A percentile compares a stretch with the other conserved stretches of the same genome.
These are phyloP conservation scores for Saitozyma podzolica DNA, from an alignment of 768 basidiomycete species.

Conservation along the genomic window DNA sequence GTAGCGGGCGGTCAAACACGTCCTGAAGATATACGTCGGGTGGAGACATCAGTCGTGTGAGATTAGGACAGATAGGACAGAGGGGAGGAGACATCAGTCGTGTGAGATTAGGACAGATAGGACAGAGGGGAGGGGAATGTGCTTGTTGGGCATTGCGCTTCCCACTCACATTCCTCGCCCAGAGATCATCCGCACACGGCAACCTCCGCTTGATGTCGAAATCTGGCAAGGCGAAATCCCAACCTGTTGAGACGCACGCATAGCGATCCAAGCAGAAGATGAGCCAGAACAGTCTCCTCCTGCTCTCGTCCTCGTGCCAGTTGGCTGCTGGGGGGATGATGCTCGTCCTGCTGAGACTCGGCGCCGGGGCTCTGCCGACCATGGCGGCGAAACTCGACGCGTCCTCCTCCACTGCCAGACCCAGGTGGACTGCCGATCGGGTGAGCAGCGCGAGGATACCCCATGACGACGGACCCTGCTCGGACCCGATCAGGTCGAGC, in stretches of 20 bases:
- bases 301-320: constrained; percentile 51
- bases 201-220: constrained; percentile 46
- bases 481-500: constrained; percentile 51
- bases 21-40: not conserved
- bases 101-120: not conserved
- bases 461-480: constrained; percentile 50
- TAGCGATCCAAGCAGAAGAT: constrained; percentile 52
- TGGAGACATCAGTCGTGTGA: not conserved
- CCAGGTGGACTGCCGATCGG: constrained; percentile 48
- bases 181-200: constrained; percentile 41
- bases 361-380: constrained; percentile 29
- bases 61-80: not conserved
- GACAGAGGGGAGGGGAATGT: not conserved
- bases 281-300: constrained; percentile 51
- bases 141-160: too few species aligned
- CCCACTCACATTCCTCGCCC: constrained; percentile 25
- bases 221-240: constrained; percentile 48
- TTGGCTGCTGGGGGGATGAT: constrained; percentile 45
- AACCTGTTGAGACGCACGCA: constrained; percentile 50
- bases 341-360: constrained; percentile 40
- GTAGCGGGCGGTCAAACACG: not conserved
- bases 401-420: constrained; percentile 44
- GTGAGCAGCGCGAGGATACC: constrained; percentile 51
- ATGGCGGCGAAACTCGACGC: constrained; percentile 2
- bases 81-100: not conserved